Conservation (phyloP, 2,329 filamentous ascomycete genomes). For the Colletotrichum sp. region DNA sequence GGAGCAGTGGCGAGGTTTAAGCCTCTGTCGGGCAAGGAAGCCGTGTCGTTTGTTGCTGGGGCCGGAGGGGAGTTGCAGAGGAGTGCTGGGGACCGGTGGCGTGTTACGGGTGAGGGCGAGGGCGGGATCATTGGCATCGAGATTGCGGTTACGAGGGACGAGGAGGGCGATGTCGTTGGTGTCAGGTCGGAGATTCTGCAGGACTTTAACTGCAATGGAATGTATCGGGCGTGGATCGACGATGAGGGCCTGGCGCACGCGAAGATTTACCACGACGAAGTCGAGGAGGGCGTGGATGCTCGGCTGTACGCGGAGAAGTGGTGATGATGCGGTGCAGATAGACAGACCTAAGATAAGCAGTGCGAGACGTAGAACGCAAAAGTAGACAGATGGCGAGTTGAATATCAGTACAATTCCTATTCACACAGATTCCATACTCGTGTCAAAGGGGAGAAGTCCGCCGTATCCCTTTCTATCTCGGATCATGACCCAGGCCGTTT, state of each 20-base stretch:
- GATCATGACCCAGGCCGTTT: background rate
- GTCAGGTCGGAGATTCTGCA: slow-evolving; percentile 64
- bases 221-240: slow-evolving; percentile 83
- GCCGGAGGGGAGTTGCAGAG: slow-evolving; percentile 74
- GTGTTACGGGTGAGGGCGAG: slow-evolving; percentile 76
- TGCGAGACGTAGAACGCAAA: background rate
- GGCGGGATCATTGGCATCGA: slow-evolving; percentile 89
- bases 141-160: slow-evolving; percentile 51
- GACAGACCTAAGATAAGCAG: background rate
- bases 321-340: background rate
- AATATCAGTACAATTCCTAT: slow-evolving; percentile 20
- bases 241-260: slow-evolving; percentile 62
- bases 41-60: slow-evolving; percentile 71
- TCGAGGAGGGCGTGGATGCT: slow-evolving; percentile 15
- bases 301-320: background rate
- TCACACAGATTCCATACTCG: slow-evolving; percentile 2
- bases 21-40: slow-evolving; percentile 54
- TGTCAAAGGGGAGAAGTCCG: background rate
- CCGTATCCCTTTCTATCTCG: background rate
- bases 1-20: slow-evolving; percentile 75
- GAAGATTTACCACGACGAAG: slow-evolving; percentile 55
- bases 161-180: slow-evolving; percentile 44
- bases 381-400: background rate
- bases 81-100: slow-evolving; percentile 78
- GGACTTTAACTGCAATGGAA: slow-evolving; percentile 86